Percentiles rank a stretch among this genome's conserved stretches.
Evolutionary conservation across 2,329 filamentous ascomycete genomes (phyloP).

Genomic region (Pezicula carpinea): DNA sequence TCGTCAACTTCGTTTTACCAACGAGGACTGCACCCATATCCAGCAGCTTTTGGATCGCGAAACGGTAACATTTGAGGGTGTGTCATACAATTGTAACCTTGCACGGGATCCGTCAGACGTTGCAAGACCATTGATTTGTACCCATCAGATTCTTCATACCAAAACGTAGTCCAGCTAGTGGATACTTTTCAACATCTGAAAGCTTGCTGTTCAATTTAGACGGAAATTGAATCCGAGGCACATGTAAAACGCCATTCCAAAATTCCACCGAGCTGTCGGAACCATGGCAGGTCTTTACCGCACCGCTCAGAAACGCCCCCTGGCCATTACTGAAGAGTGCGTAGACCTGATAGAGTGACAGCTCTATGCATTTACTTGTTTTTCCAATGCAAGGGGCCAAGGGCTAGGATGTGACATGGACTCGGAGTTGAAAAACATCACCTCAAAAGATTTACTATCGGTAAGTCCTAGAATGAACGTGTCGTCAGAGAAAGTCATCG

Average conservation of each 20-base stretch:
- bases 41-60: neutral
- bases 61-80: neutral
- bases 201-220: neutral
- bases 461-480: neutral
- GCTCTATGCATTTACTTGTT: neutral
- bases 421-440: neutral
- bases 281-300: neutral
- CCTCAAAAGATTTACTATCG: no score
- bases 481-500: neutral
- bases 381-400: neutral
- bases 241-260: neutral
- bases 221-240: neutral
- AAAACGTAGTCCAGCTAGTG: slow-evolving; percentile 30
- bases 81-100: neutral
- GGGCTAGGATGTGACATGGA: neutral
- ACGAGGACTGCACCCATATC: neutral
- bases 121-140: slow-evolving; percentile 46
- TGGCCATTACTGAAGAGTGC: neutral
- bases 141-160: slow-evolving; percentile 58
- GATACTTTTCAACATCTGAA: neutral
- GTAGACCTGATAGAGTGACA: neutral
- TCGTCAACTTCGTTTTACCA: neutral
- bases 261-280: neutral
- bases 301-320: neutral
- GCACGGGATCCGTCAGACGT: slow-evolving; percentile 31